phyloP scores from a whole-genome alignment of 2,329 filamentous ascomycete species.

The Cladophialophora psammophila region DNA sequence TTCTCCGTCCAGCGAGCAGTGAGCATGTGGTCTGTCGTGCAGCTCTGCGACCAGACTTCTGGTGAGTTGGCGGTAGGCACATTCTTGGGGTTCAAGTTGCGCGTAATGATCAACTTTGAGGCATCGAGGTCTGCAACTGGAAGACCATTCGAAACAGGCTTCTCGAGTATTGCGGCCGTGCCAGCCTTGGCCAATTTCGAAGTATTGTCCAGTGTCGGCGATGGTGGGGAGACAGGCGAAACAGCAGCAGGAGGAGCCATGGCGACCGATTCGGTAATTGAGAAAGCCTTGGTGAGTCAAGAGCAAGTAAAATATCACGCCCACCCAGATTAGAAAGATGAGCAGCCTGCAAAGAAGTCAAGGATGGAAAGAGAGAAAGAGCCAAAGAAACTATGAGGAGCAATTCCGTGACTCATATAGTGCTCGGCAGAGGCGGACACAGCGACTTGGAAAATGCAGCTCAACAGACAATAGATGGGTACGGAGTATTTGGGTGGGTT shows the following conservation, averaged over 20 bases:
- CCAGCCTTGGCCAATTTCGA: slow-evolving; percentile 39
- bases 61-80: slow-evolving; percentile 50
- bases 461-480: background rate
- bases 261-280: background rate
- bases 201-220: slow-evolving; percentile 33
- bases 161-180: slow-evolving; percentile 34
- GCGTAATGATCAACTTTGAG: slow-evolving; percentile 51
- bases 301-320: background rate
- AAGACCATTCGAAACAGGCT: slow-evolving; percentile 32
- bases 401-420: slow-evolving; percentile 34
- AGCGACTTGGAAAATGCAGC: background rate
- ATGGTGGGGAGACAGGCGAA: slow-evolving; percentile 30
- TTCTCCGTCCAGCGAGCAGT: slow-evolving; percentile 71
- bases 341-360: background rate
- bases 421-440: slow-evolving; percentile 3
- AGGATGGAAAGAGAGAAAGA: slow-evolving; percentile 1
- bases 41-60: slow-evolving; percentile 50
- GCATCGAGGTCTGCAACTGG: slow-evolving; percentile 47
- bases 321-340: background rate
- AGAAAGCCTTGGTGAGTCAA: background rate
- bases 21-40: slow-evolving; percentile 87
- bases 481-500: background rate
- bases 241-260: slow-evolving; percentile 39
- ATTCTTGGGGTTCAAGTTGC: slow-evolving; percentile 45
- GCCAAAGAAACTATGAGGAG: background rate